Base-by-base conservation (phyloP, 2,329 filamentous ascomycete species). In the Lecanicillium sp. region DNA sequence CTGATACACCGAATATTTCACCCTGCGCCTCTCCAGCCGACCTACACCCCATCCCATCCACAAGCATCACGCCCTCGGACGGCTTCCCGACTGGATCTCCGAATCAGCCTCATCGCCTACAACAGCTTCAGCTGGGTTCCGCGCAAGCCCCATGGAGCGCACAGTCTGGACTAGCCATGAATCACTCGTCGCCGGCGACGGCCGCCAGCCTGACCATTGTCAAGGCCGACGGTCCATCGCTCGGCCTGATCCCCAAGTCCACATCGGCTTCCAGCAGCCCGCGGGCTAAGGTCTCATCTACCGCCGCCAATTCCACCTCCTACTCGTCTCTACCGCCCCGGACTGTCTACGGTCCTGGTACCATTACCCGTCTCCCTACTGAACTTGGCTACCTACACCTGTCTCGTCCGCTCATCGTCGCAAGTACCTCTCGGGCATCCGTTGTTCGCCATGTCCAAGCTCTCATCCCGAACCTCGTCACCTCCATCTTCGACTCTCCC, bases 361-460 rank as follows among this genome's bases (percentile, higher is more conserved):
- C 56, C 22, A 43, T 64, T 34, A 37, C 48, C 14, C 53, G 51
- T 5, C 48, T 65, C 5, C 50, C 61, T 5, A 46, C 46, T 11
- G 62, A 65, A 41, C 48, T 65, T 6, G 51, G 47, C 19, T 51
- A 50, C 3, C 48, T 63, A 9, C 47, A 48, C 14, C 44, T 62
- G 7, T 48, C 54, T 4, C 49, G 50, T 9, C 61, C 61, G 1
- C 54, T 65, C 39, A 57, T 65, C 32, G 53, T 65, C 19, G 58
- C 51, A 19, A 63, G 59, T 13, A 59, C 62, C 5, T 65, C 62
- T 3, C 57, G 62, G 29, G 47, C 55, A n/a, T 43, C 49, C 7
- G 49, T 63, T 9, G 59, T 61, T 5, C 48, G 46, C 16, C 54
- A 45, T 8, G 56, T 65, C 11, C 56, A 55, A 40, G 42, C 50